These are phyloP conservation scores for Alternaria burnsii DNA, from an alignment of 2,329 filamentous ascomycete genomes.

Conservation along the genomic window DNA sequence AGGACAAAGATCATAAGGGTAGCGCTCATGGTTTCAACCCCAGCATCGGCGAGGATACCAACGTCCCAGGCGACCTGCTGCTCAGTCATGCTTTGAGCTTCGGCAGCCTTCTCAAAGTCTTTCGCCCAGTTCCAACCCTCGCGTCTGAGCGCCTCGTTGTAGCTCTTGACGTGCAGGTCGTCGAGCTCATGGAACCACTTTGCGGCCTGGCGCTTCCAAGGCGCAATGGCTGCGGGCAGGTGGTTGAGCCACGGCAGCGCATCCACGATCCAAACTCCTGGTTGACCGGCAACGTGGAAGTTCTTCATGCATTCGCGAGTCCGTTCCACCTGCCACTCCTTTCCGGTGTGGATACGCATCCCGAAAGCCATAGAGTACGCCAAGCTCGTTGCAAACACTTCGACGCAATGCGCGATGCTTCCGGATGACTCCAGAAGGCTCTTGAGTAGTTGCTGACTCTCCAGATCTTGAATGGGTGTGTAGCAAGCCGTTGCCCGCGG, in stretches of 20 bases:
- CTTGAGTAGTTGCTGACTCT: constrained; percentile 53
- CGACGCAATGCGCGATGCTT: constrained; percentile 29
- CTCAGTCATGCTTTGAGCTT: too few relatives aligned
- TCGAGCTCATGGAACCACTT: constrained; percentile 21
- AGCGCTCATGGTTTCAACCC: constrained; percentile 30
- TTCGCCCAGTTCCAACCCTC: constrained; percentile 31
- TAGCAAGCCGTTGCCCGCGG: constrained; percentile 43
- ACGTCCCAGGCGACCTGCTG: too few relatives aligned
- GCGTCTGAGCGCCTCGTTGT: constrained; percentile 19
- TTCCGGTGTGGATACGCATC: constrained; percentile 39
- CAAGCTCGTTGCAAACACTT: constrained; percentile 52
- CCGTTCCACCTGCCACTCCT: constrained; percentile 27
- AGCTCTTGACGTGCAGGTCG: constrained; percentile 25
- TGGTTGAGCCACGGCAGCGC: constrained; percentile 54
- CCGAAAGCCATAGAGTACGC: constrained; percentile 53
- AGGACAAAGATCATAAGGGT: constrained; percentile 20
- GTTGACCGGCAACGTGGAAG: constrained; percentile 29
- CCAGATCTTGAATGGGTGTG: constrained; percentile 53
- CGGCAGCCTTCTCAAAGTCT: constrained; percentile 8
- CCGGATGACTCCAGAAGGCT: constrained; percentile 48
- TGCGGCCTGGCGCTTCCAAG: constrained; percentile 38
- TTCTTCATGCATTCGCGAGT: constrained; percentile 25
- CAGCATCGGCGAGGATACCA: constrained; percentile 26
- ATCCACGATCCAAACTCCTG: constrained; percentile 54
- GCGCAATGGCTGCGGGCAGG: constrained; percentile 49